Conservation (phyloP, 495 filamentous ascomycete species). For the Penicillium turbatum region DNA sequence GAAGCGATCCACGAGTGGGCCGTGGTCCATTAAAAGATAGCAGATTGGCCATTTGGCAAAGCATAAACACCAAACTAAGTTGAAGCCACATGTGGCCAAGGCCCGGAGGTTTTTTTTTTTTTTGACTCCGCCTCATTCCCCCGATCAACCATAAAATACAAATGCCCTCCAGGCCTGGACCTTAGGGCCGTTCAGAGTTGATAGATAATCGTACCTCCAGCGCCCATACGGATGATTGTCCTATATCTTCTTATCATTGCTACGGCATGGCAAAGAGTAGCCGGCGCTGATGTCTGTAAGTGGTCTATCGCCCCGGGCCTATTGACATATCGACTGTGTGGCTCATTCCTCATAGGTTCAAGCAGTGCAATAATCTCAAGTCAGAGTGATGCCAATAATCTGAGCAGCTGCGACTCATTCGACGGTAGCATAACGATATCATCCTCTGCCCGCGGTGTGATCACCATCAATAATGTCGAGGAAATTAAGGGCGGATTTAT, state of each 20-base stretch:
- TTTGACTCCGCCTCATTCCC: no score
- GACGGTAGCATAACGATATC: slow-evolving; percentile 26
- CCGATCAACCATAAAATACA: no score
- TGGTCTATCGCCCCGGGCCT: not conserved
- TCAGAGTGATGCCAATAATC: slow-evolving; percentile 28
- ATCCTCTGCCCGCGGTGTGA: slow-evolving; percentile 20
- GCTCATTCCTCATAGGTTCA: slow-evolving; percentile 16
- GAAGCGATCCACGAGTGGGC: no score
- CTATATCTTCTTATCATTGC: not conserved
- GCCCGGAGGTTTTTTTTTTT: no score
- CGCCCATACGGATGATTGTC: not conserved
- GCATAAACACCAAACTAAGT: no score
- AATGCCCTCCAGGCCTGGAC: no score
- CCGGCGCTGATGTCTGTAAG: not conserved
- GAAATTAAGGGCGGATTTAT: slow-evolving; percentile 26
- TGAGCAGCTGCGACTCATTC: slow-evolving; percentile 25
- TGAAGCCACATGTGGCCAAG: no score
- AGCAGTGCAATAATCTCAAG: slow-evolving; percentile 23
- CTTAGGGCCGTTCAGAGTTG: no score
- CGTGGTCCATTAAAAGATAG: no score
- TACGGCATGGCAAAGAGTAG: not conserved
- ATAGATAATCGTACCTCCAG: no score
- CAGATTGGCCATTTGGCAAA: no score
- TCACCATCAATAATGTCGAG: slow-evolving; percentile 24
- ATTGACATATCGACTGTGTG: not conserved